Conservation (phyloP, 2,329 filamentous ascomycete species). For the Sporothrix pallida region DNA sequence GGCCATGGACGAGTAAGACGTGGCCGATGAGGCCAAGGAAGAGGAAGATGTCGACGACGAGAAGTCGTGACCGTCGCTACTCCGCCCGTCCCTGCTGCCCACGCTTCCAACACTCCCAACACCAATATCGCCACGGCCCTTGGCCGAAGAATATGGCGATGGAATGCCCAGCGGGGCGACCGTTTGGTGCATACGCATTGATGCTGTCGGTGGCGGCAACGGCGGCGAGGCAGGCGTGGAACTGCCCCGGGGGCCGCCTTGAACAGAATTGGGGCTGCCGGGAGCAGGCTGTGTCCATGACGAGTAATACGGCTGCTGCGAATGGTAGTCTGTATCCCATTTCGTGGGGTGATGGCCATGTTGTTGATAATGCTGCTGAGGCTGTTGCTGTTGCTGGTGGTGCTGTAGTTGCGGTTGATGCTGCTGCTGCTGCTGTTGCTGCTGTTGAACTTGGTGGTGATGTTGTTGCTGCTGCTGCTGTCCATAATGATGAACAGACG, state of each 20-base stretch:
- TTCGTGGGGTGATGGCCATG: neutral
- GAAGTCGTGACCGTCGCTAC: conserved; percentile 16
- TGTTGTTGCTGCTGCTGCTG: conserved; percentile 26
- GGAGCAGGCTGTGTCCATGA: conserved; percentile 8
- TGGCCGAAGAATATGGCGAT: neutral
- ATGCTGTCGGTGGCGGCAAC: conserved; percentile 1
- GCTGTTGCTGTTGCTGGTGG: neutral
- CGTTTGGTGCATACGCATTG: conserved; percentile 5
- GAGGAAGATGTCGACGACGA: conserved; percentile 31
- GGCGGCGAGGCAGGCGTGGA: neutral
- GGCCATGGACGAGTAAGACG: conserved; percentile 29
- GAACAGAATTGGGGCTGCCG: neutral
- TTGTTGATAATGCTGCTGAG: neutral
- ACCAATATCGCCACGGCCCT: conserved; percentile 9
- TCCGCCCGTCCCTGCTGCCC: conserved; percentile 18
- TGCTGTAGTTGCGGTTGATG: neutral
- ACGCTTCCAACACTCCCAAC: neutral
- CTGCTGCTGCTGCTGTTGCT: conserved; percentile 1
- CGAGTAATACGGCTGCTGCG: conserved; percentile 10
- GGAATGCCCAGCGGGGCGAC: conserved; percentile 26
- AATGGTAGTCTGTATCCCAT: conserved; percentile 26
- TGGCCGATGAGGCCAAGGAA: conserved; percentile 22
- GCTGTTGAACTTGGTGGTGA: neutral
- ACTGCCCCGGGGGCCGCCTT: neutral
- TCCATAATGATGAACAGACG: neutral